Base-by-base conservation (phyloP, 2,329 filamentous ascomycete genomes). In the Penicillium sp. region DNA sequence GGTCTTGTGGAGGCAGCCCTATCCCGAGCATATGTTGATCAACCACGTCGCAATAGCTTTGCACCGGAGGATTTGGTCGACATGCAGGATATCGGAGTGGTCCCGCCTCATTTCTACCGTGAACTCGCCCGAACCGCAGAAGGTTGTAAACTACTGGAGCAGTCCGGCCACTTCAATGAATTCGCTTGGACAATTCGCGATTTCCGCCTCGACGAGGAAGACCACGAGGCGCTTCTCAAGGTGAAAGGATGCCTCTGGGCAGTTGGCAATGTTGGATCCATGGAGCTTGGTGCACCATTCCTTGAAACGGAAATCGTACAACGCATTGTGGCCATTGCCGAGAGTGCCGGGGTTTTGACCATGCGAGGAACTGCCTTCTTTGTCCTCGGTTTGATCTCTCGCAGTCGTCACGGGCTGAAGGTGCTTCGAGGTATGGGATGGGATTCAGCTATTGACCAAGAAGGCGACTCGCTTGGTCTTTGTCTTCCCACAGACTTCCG, bases 191-290 rank as follows among this genome's bases (percentile, higher is more conserved):
- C 91, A 0, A 96, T 99, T 63, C 88, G 89, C 49, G 92, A 98
- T 61, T 89, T 92, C 66, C 90, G 89, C 35, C 88, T 93, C 80
- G 89, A 95, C 65, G 88, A 88, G 43, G 89, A 96, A 63, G 95
- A 99, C 67, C 73, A 84, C 0, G 95, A 99, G 74, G 84, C 89
- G 25, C 87, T 98, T 45, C 86, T 92, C 57, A 98, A 97, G 72
- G 92, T 98, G 63, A 99, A 99, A 74, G 95, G 93, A 8, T 97
- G 92, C 71, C 81, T 99, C 48, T 99, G 95, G 95, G 95, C 95
- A 0, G 92, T 99, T 1, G 95, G 95, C 25, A 99, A 99, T 67
- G 93, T 99, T 37, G 95, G 95, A 0, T 97, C 93, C 0, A 98
- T 99, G 93, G 93, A 98, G 68, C 86, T 97, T 1, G 95, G 95